Evolutionary conservation across 2,329 filamentous ascomycete species (phyloP).

Genomic region (Nigrospora osmanthi): DNA sequence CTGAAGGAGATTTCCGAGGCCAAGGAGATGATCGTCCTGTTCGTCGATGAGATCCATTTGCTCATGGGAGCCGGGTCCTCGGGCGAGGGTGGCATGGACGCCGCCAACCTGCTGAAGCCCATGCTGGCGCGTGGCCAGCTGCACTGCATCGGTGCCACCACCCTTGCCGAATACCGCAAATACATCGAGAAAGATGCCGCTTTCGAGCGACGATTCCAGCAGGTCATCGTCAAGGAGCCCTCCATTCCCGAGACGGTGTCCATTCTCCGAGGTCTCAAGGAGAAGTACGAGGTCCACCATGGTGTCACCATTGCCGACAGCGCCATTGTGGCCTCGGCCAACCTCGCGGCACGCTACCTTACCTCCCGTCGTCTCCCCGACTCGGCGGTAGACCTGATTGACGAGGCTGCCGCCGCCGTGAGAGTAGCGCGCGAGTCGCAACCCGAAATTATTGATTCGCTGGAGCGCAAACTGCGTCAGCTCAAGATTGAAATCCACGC

Average conservation of each 20-base stretch:
- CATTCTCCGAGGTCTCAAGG: slow-evolving; percentile 95
- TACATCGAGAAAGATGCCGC: slow-evolving; percentile 98
- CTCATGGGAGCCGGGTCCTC: slow-evolving; percentile 95
- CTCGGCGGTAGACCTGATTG: slow-evolving; percentile 92
- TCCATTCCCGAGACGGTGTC: slow-evolving; percentile 84
- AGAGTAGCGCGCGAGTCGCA: slow-evolving; percentile 93
- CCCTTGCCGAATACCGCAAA: slow-evolving; percentile 90
- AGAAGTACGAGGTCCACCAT: slow-evolving; percentile 96
- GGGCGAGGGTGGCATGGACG: slow-evolving; percentile 97
- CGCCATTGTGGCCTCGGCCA: slow-evolving; percentile 87
- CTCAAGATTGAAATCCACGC: slow-evolving; percentile 97
- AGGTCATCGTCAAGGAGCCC: slow-evolving; percentile 95
- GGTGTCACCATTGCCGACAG: slow-evolving; percentile 94
- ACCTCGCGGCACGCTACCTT: slow-evolving; percentile 84
- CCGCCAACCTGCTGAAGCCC: slow-evolving; percentile 93
- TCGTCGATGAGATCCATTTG: slow-evolving; percentile 97
- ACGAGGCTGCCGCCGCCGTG: slow-evolving; percentile 95
- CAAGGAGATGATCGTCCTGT: slow-evolving; percentile 94
- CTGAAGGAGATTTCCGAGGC: slow-evolving; percentile 93
- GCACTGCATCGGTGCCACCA: slow-evolving; percentile 97
- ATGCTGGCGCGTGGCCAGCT: slow-evolving; percentile 96
- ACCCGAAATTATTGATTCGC: slow-evolving; percentile 88
- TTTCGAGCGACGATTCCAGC: slow-evolving; percentile 97
- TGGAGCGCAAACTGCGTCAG: slow-evolving; percentile 84
- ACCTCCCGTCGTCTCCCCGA: slow-evolving; percentile 87